Base-by-base conservation (phyloP, 2,329 filamentous ascomycete species). In the Aspergillus fumigatiaffinis region DNA sequence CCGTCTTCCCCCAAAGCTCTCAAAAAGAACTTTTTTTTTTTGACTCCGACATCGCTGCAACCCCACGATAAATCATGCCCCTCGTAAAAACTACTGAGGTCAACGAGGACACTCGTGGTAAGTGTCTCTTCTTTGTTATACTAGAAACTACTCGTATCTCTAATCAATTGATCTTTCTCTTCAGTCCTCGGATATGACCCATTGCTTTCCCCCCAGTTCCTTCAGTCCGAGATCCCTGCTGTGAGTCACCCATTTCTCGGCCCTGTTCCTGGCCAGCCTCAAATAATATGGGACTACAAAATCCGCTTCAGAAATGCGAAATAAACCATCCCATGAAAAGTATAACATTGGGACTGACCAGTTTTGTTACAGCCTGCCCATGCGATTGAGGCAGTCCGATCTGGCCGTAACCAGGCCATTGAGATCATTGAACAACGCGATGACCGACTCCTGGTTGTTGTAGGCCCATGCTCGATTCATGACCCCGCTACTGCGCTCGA, bases 381-480 rank as follows among this genome's bases (percentile, higher is more conserved):
- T 56, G 75, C 77, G 29, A 71, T 76, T 55, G 68, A 73, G 38
- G 74, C 77, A 1, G 78, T 80, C 53, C 66, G 76, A n/a, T 61
- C 73, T 50, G 72, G 77, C 58, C 72, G 79, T 54, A 68, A 77
- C 62, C 84, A 87, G 65, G 84, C 85, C 56, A 85, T 89, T 65
- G 83, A 87, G 64, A 89, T 95, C 71, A 87, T 96, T 73, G 87
- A 90, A 59, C 77, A 80, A 67, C 82, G 85, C 63, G 87, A 86
- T 76, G 91, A 96, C 80, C 90, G 92, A 60, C 89, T 99, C 35
- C 85, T 99, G 61, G 94, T 97, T 69, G 87, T 99, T 71, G 89
- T 95, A 71, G 94, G 94, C 1, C 94, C 94, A 53, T 99, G 94
- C 82, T 97, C 92, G 28, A 93, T 99, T 72, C 94, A 99, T 80